Conservation (phyloP, 2,329 filamentous ascomycete species). For the Fusarium burgessii region DNA sequence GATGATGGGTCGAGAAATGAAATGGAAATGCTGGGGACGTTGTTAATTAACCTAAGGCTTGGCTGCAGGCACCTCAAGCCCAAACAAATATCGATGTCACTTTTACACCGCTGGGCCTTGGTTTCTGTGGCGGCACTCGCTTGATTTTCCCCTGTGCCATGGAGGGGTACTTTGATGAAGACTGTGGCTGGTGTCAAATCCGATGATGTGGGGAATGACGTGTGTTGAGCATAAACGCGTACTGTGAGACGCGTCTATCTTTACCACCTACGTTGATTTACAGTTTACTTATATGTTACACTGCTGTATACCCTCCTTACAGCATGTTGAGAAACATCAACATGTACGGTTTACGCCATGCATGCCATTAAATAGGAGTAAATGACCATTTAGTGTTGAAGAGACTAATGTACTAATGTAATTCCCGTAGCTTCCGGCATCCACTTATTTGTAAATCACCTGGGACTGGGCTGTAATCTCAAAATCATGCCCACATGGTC, state of each 20-base stretch:
- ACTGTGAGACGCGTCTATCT: conserved; percentile 26
- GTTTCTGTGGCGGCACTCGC: conserved; percentile 24
- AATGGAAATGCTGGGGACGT: conserved; percentile 32
- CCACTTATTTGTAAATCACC: conserved; percentile 32
- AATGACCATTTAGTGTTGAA: background rate
- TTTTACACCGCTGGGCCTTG: conserved; percentile 38
- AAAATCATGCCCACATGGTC: conserved; percentile 18
- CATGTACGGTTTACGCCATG: conserved; percentile 4
- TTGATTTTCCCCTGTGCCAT: conserved; percentile 7
- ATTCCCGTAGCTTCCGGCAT: conserved; percentile 36
- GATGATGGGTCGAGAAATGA: conserved; percentile 42
- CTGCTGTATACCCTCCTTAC: background rate
- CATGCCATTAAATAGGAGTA: conserved; percentile 1
- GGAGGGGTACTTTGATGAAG: conserved; percentile 33
- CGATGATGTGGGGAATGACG: conserved; percentile 37
- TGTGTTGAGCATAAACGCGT: conserved; percentile 36
- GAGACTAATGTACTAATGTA: conserved; percentile 1
- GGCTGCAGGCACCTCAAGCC: background rate
- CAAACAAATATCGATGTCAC: conserved; percentile 30
- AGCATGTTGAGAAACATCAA: background rate
- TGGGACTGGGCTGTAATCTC: conserved; percentile 26
- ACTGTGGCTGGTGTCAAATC: conserved; percentile 29
- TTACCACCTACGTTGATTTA: background rate
- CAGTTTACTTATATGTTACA: background rate
- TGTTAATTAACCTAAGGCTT: conserved; percentile 32